Evolutionary conservation across 345 rosid species (phyloP).

Genomic region (Syzygium oleosum): DNA sequence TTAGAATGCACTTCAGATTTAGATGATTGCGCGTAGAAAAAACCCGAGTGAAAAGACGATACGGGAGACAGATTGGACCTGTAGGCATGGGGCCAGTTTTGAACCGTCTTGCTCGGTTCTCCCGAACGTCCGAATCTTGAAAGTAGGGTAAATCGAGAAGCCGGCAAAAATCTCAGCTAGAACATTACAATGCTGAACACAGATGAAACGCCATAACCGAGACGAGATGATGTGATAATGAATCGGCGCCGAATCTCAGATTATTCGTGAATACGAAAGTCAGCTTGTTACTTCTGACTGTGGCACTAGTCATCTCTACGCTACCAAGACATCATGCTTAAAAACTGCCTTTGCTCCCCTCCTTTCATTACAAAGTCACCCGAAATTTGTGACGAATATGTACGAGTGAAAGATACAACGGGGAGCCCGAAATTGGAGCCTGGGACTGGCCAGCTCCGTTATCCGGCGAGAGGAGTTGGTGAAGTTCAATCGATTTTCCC

Average conservation of each 20-base stretch:
- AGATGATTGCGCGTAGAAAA: background rate
- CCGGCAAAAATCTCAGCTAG: background rate
- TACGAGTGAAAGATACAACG: background rate
- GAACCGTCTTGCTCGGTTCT: background rate
- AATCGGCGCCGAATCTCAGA: background rate
- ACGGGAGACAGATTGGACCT: background rate
- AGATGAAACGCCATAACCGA: background rate
- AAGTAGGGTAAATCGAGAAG: background rate
- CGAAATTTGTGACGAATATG: background rate
- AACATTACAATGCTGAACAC: background rate
- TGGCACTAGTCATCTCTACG: background rate
- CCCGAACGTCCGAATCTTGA: background rate
- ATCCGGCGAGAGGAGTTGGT: background rate
- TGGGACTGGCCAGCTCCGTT: background rate
- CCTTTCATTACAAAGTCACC: background rate
- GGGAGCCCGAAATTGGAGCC: background rate
- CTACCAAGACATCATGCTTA: background rate
- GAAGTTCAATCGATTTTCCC: constrained; percentile 13
- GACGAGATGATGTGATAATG: background rate
- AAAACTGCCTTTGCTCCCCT: background rate
- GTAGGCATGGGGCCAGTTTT: background rate
- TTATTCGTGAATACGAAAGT: background rate
- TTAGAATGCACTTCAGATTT: background rate
- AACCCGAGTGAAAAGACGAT: background rate
- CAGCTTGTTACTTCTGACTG: background rate